Percentiles rank a stretch among this genome's conserved stretches.
Conservation (phyloP, 2,329 filamentous ascomycete species). For the Epicoccum sorghinum region DNA sequence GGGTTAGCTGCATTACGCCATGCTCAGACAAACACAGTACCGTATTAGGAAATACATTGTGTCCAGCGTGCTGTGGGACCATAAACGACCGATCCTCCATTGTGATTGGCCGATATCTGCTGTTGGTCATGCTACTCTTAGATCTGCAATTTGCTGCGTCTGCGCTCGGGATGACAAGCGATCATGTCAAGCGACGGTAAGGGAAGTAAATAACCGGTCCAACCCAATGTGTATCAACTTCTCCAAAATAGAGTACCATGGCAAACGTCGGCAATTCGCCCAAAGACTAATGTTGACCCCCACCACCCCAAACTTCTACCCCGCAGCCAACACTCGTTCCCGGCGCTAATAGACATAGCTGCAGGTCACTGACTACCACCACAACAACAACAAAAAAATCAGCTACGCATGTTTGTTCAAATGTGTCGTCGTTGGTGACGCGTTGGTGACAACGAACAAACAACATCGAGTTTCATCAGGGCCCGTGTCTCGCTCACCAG, state of each 20-base stretch:
- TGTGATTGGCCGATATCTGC: not conserved
- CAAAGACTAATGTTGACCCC: constrained; percentile 2
- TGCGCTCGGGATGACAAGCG: too few species aligned
- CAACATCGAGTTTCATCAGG: too few species aligned
- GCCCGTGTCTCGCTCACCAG: not conserved
- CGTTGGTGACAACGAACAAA: too few species aligned
- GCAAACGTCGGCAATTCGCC: constrained; percentile 31
- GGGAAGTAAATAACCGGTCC: too few species aligned
- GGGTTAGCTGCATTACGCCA: not conserved
- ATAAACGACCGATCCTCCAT: constrained; percentile 40
- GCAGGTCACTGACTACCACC: not conserved
- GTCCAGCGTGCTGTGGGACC: constrained; percentile 36
- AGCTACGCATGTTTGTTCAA: too few species aligned
- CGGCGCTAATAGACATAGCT: constrained; percentile 17
- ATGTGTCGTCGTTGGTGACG: too few species aligned
- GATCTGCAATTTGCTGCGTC: not conserved
- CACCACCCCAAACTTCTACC: constrained; percentile 17
- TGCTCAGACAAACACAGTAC: constrained; percentile 18
- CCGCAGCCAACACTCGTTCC: constrained; percentile 24
- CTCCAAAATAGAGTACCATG: constrained; percentile 6
- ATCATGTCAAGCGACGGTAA: too few species aligned
- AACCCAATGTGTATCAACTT: too few species aligned
- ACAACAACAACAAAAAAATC: not conserved
- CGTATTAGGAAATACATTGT: constrained; percentile 39
- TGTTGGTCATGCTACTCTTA: not conserved